phyloP scores from a whole-genome alignment of 176 grass and related monocot genomes.

The Oryza australiensis region DNA sequence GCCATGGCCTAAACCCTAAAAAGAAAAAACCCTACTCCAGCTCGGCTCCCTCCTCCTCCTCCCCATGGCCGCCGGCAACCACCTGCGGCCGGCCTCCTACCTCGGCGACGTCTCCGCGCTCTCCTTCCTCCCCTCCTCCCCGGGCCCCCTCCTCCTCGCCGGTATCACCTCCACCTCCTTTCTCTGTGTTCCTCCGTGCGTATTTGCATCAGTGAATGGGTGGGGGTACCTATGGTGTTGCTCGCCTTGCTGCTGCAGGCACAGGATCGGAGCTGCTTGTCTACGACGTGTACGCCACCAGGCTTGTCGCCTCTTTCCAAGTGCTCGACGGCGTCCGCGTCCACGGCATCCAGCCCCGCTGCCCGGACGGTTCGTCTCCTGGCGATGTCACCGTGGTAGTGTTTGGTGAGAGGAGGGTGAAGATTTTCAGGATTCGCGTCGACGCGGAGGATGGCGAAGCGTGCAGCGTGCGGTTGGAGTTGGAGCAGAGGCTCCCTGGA shows the following conservation, averaged over 20 bases:
- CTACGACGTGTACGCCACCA: slow-evolving; percentile 47
- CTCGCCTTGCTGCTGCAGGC: slow-evolving; percentile 37
- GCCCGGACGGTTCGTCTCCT: background rate
- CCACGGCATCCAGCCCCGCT: slow-evolving; percentile 64
- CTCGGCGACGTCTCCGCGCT: slow-evolving; percentile 53
- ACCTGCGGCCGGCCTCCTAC: slow-evolving; percentile 39
- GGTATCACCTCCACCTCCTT: slow-evolving; percentile 17
- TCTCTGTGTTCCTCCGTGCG: background rate
- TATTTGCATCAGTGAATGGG: background rate
- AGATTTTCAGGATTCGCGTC: slow-evolving; percentile 49
- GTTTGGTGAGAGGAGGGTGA: slow-evolving; percentile 71
- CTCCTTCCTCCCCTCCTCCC: slow-evolving; percentile 46
- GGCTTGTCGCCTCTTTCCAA: slow-evolving; percentile 54
- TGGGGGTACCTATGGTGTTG: background rate
- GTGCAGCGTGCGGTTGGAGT: slow-evolving; percentile 32
- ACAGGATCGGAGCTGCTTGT: slow-evolving; percentile 70
- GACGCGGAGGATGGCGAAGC: background rate
- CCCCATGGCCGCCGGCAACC: slow-evolving; percentile 43
- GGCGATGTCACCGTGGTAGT: slow-evolving; percentile 33
- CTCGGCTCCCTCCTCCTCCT: background rate
- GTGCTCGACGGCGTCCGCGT: slow-evolving; percentile 78
- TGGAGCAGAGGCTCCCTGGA: slow-evolving; percentile 54
- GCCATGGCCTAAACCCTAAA: background rate
- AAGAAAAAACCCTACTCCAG: slow-evolving; percentile 20
- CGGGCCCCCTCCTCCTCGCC: slow-evolving; percentile 37